Evolutionary conservation across 1,284 basidiomycete species (phyloP).

Genomic region (Leccinum griseonigrum): DNA sequence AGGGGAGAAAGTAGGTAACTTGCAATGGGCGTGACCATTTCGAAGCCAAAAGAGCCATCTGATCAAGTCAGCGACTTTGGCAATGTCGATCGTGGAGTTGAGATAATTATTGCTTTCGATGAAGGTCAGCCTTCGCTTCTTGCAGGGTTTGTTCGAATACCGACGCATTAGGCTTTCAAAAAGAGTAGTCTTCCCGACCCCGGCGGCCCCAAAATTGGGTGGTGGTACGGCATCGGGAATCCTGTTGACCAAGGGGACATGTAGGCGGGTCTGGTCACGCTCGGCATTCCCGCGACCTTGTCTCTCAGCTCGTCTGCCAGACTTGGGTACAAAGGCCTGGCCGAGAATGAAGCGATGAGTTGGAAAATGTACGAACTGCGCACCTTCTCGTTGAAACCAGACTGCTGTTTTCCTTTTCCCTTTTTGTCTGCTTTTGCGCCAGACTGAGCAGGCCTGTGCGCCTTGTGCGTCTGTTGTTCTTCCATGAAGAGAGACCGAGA

Average conservation of each 20-base stretch:
- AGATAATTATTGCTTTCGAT: slow-evolving; percentile 98
- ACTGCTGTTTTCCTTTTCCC: slow-evolving; percentile 67
- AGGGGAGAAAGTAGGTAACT: accelerated
- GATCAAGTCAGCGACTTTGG: slow-evolving; percentile 97
- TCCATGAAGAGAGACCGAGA: slow-evolving; percentile 21
- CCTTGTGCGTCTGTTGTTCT: slow-evolving; percentile 67
- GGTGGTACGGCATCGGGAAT: slow-evolving; percentile 92
- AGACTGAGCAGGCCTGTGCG: slow-evolving; percentile 54
- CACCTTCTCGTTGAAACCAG: slow-evolving; percentile 91
- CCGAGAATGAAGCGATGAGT: not conserved
- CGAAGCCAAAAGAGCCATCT: slow-evolving; percentile 96
- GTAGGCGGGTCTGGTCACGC: slow-evolving; percentile 89
- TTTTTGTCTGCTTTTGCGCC: slow-evolving; percentile 78
- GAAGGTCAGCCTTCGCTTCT: slow-evolving; percentile 91
- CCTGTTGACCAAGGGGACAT: slow-evolving; percentile 94
- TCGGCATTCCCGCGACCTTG: slow-evolving; percentile 92
- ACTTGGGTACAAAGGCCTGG: slow-evolving; percentile 92
- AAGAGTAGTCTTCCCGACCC: slow-evolving; percentile 95
- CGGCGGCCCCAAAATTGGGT: slow-evolving; percentile 96
- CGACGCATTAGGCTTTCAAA: slow-evolving; percentile 89
- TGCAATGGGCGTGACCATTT: slow-evolving; percentile 71
- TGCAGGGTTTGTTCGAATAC: slow-evolving; percentile 96
- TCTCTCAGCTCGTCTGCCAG: slow-evolving; percentile 83
- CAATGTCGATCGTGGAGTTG: slow-evolving; percentile 98
- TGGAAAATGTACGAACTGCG: not conserved